phyloP scores from a whole-genome alignment of 2,329 filamentous ascomycete genomes.

The Xylariaceae sp. region DNA sequence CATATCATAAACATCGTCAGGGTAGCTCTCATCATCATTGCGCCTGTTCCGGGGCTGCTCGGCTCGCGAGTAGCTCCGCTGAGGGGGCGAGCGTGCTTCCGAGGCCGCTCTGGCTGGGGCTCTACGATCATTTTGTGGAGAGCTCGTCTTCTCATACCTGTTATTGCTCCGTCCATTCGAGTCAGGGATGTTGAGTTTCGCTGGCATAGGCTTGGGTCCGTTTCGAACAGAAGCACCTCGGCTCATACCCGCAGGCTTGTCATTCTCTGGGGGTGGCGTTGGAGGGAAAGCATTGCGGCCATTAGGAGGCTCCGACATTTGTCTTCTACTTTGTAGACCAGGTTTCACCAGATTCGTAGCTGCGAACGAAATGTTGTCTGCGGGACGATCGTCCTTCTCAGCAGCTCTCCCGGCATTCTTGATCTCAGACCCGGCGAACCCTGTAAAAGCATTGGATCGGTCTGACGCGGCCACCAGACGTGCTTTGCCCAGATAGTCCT shows the following conservation, averaged over 20 bases:
- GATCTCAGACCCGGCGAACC: constrained; percentile 75
- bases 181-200: constrained; percentile 61
- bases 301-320: constrained; percentile 80
- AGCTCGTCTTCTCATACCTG: constrained; percentile 52
- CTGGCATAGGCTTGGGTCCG: constrained; percentile 59
- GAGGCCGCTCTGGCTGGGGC: constrained; percentile 38
- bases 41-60: constrained; percentile 34
- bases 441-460: constrained; percentile 74
- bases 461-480: constrained; percentile 86
- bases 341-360: constrained; percentile 92
- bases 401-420: constrained; percentile 62
- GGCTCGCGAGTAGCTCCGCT: constrained; percentile 43
- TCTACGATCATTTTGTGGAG: constrained; percentile 42
- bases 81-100: constrained; percentile 46
- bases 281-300: constrained; percentile 86
- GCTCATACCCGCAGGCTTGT: constrained; percentile 54
- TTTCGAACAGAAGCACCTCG: constrained; percentile 61
- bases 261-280: constrained; percentile 93
- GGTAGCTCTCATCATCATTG: constrained; percentile 59
- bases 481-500: constrained; percentile 97
- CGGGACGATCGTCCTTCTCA: constrained; percentile 74
- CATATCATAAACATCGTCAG: constrained; percentile 69
- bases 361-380: constrained; percentile 84
- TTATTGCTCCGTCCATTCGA: constrained; percentile 44
- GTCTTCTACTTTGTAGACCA: constrained; percentile 73